Conservation (phyloP, 352 stramenopile species). For the Hyaloperonospora arabidopsidis region DNA sequence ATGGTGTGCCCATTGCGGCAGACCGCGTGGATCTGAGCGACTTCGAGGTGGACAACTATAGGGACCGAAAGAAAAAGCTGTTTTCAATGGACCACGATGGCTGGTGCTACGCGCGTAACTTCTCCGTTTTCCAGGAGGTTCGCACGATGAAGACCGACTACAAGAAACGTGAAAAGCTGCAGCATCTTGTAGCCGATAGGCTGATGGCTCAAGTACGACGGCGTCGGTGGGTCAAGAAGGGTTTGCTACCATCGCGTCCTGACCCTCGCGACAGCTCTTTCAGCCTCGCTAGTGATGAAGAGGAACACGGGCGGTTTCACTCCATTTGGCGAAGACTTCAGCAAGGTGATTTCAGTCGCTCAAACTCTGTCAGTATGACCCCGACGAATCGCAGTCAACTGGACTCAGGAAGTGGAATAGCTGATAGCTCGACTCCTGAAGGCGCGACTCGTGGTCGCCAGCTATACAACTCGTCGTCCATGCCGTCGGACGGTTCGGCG, state of each 20-base stretch:
- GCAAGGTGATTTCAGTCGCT: constrained; percentile 53
- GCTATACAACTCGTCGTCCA: constrained; percentile 26
- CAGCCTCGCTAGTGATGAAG: constrained; percentile 54
- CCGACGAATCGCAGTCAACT: constrained; percentile 33
- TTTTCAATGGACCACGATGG: constrained; percentile 84
- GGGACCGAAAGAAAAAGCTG: constrained; percentile 72
- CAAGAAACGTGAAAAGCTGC: constrained; percentile 73
- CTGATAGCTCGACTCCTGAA: constrained; percentile 18
- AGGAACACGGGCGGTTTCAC: constrained; percentile 52
- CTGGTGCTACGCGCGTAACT: constrained; percentile 83
- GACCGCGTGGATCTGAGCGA: constrained; percentile 71
- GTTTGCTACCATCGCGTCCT: constrained; percentile 22
- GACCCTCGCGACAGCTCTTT: constrained; percentile 44
- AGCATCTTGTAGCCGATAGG: constrained; percentile 78
- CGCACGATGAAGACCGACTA: constrained; percentile 70
- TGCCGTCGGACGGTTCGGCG: constrained; percentile 30
- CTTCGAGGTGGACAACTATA: constrained; percentile 70
- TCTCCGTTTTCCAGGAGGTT: constrained; percentile 81
- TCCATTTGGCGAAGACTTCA: constrained; percentile 70
- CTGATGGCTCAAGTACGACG: constrained; percentile 80
- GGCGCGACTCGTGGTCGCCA: constrained; percentile 18
- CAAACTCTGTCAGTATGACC: constrained; percentile 56
- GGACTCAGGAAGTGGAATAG: constrained; percentile 23
- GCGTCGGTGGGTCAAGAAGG: constrained; percentile 73
- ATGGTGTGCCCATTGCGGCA: constrained; percentile 69